phyloP scores from a whole-genome alignment of 2,329 filamentous ascomycete genomes.

The Hymenoscyphus albidus region DNA sequence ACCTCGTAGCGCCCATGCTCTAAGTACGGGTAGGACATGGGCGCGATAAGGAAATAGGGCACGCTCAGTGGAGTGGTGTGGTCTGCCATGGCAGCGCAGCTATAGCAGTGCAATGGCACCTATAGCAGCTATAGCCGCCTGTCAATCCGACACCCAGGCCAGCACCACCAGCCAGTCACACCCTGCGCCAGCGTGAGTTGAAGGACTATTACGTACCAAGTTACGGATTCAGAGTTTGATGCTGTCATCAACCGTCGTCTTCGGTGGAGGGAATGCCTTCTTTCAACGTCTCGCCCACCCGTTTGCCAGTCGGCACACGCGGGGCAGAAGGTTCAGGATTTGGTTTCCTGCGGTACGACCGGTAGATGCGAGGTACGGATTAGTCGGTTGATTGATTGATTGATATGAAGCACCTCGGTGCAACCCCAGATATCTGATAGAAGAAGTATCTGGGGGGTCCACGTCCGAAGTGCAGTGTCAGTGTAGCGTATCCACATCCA shows the following conservation, averaged over 20 bases:
- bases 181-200: slow-evolving; percentile 11
- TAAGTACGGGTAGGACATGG: neutral
- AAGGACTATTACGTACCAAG: slow-evolving; percentile 28
- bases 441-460: neutral
- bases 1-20: neutral
- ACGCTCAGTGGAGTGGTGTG: slow-evolving; percentile 10
- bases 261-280: neutral
- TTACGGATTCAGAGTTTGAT: slow-evolving; percentile 26
- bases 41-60: slow-evolving; percentile 12
- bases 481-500: no score
- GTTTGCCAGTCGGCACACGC: neutral
- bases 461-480: neutral
- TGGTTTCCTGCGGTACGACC: slow-evolving; percentile 8
- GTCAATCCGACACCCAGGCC: slow-evolving; percentile 6
- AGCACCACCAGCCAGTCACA: neutral
- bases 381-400: slow-evolving; percentile 16
- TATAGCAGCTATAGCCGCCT: neutral
- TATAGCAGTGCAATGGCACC: slow-evolving; percentile 1
- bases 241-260: slow-evolving; percentile 27
- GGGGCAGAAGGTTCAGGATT: neutral
- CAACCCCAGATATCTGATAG: slow-evolving; percentile 6
- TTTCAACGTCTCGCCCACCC: neutral
- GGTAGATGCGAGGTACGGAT: slow-evolving; percentile 25
- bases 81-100: neutral
- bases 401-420: neutral